These are phyloP conservation scores for Globomyces sp. DNA, from an alignment of 371 early-diverging fungal genomes.

Conservation along the genomic window DNA sequence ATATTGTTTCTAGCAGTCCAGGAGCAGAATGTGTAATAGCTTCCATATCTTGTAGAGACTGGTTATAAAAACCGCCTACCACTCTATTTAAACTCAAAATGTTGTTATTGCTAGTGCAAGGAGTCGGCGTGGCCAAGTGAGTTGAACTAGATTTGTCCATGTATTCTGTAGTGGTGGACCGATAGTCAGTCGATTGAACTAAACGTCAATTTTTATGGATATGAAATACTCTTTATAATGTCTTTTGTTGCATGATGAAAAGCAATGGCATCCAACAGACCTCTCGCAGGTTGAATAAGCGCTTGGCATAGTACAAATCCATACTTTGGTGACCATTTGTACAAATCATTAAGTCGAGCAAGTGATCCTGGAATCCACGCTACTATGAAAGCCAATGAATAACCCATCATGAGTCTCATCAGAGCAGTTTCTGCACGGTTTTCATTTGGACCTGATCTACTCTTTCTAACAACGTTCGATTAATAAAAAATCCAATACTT, in stretches of 20 bases:
- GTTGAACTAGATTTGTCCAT: too few species aligned
- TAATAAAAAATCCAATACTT: background rate
- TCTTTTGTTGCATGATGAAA: background rate
- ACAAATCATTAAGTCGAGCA: background rate
- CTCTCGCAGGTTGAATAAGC: background rate
- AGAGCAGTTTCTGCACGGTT: background rate
- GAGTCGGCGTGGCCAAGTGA: too few species aligned
- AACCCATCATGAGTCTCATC: conserved; percentile 1
- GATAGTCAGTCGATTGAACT: too few species aligned
- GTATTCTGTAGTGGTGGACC: too few species aligned
- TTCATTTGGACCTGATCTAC: background rate
- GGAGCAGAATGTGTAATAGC: too few species aligned
- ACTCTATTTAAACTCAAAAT: too few species aligned
- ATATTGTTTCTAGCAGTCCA: too few species aligned
- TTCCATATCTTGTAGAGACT: too few species aligned
- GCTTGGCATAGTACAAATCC: background rate
- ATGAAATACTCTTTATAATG: too few species aligned
- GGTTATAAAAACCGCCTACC: too few species aligned
- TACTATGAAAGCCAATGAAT: background rate
- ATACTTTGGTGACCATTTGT: background rate
- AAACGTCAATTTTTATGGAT: too few species aligned
- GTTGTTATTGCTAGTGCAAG: too few species aligned
- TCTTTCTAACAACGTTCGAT: background rate
- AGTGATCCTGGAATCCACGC: background rate
- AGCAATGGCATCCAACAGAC: background rate